Evolutionary conservation across 164 flowering plant genomes (phyloP).

Genomic region (Stephania japonica): DNA sequence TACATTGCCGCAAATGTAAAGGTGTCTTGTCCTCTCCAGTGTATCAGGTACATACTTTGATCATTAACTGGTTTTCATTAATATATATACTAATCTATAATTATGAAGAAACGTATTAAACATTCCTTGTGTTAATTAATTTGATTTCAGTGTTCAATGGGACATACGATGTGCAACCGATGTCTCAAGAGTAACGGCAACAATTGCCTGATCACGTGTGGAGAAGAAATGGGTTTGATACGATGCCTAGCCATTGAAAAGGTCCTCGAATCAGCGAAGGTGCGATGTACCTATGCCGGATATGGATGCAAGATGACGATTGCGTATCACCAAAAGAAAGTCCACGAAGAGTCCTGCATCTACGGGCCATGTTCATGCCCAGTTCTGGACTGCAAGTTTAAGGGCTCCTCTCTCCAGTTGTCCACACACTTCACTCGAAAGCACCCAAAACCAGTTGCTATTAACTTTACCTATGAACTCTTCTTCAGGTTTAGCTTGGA

Average conservation of each 20-base stretch:
- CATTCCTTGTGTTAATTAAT: too few species aligned
- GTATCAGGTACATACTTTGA: too few species aligned
- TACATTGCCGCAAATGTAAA: too few species aligned
- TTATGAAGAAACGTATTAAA: too few species aligned
- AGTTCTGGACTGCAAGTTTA: slow-evolving; percentile 36
- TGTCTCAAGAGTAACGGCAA: too few species aligned
- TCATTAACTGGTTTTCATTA: too few species aligned
- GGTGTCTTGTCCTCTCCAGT: too few species aligned
- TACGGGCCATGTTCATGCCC: slow-evolving; percentile 53
- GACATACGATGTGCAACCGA: too few species aligned
- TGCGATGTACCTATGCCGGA: slow-evolving; percentile 29
- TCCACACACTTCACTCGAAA: slow-evolving; percentile 47
- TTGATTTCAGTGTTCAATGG: too few species aligned
- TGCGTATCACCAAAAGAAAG: slow-evolving; percentile 22
- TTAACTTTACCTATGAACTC: slow-evolving; percentile 35
- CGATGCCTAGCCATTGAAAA: slow-evolving; percentile 80
- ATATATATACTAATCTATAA: too few species aligned
- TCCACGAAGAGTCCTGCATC: slow-evolving; percentile 44
- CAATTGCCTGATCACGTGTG: too few species aligned
- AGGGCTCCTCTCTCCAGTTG: slow-evolving; percentile 41
- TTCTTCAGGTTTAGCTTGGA: slow-evolving; percentile 35
- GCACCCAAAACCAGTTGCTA: slow-evolving; percentile 46
- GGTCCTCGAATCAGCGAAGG: slow-evolving; percentile 54
- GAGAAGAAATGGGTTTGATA: too few species aligned
- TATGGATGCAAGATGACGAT: slow-evolving; percentile 44